Evolutionary conservation across 495 filamentous ascomycete genomes (phyloP).

Genomic region (Chaetomidium leptoderma): DNA sequence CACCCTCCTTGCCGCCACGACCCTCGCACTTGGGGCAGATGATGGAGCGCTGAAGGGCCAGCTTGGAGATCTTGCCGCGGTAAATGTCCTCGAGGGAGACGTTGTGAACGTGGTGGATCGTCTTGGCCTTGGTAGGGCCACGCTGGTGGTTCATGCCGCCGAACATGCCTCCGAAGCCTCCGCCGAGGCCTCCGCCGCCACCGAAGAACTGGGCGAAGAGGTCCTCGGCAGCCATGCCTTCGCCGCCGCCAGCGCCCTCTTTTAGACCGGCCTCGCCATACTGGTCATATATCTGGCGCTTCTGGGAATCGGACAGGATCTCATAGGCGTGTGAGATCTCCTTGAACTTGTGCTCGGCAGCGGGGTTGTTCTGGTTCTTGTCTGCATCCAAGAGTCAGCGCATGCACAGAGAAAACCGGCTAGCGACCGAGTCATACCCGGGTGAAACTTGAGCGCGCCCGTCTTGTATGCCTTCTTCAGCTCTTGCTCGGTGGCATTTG

Average conservation of each 20-base stretch:
- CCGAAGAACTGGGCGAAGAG: constrained; percentile 98
- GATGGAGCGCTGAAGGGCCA: constrained; percentile 94
- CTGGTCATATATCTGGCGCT: constrained; percentile 88
- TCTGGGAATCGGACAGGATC: constrained; percentile 83
- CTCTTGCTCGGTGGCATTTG: constrained; percentile 68
- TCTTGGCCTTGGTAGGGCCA: constrained; percentile 89
- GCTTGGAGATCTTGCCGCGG: constrained; percentile 93
- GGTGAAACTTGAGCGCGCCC: constrained; percentile 84
- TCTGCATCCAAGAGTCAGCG: constrained; percentile 51
- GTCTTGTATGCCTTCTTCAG: constrained; percentile 89
- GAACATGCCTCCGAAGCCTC: constrained; percentile 76
- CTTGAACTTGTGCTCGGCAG: constrained; percentile 96
- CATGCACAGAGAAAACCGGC: background rate
- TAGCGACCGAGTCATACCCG: constrained; percentile 56
- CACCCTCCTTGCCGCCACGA: constrained; percentile 94
- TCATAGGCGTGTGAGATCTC: constrained; percentile 95
- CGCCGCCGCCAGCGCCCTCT: constrained; percentile 69
- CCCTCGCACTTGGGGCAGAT: constrained; percentile 95
- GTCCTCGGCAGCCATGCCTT: constrained; percentile 94
- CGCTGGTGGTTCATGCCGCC: constrained; percentile 68
- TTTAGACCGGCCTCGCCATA: constrained; percentile 96
- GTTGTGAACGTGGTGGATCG: constrained; percentile 96
- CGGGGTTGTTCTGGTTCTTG: constrained; percentile 92
- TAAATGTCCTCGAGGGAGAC: constrained; percentile 98
- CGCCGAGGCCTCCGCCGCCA: constrained; percentile 69